Conservation (phyloP, 2,329 filamentous ascomycete genomes). For the Zarea fungicola region DNA sequence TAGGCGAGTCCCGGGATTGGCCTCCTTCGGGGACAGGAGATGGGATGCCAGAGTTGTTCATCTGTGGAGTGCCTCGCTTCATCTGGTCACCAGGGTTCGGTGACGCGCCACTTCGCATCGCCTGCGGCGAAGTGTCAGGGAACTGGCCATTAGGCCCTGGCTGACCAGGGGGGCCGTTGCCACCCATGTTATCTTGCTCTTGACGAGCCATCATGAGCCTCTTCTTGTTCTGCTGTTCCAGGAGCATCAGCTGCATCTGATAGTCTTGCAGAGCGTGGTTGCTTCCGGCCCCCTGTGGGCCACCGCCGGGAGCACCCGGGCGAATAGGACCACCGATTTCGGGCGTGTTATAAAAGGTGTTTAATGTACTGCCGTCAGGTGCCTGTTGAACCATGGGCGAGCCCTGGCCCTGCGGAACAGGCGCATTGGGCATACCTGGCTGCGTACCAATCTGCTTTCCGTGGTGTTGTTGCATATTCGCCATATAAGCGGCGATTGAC, state of each 20-base stretch:
- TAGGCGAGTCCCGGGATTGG: constrained; percentile 62
- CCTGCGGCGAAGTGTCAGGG: constrained; percentile 65
- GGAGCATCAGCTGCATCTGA: constrained; percentile 82
- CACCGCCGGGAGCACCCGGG: constrained; percentile 41
- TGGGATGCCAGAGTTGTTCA: constrained; percentile 63
- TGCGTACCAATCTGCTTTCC: constrained; percentile 76
- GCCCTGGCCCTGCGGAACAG: constrained; percentile 67
- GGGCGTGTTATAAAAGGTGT: constrained; percentile 57
- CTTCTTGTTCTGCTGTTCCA: constrained; percentile 86
- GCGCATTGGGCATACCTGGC: constrained; percentile 63
- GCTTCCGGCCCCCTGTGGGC: constrained; percentile 44
- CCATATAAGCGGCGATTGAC: constrained; percentile 81
- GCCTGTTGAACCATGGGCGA: constrained; percentile 78
- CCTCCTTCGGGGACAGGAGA: constrained; percentile 66
- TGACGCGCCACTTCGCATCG: constrained; percentile 63
- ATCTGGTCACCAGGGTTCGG: constrained; percentile 75
- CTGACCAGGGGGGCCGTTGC: constrained; percentile 45
- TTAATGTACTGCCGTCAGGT: constrained; percentile 56
- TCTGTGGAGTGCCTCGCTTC: constrained; percentile 71
- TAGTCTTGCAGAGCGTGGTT: constrained; percentile 83
- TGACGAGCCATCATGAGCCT: constrained; percentile 76
- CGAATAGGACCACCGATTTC: constrained; percentile 60
- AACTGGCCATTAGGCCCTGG: constrained; percentile 60
- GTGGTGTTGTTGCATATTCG: constrained; percentile 78
- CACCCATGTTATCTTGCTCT: constrained; percentile 59